Evolutionary conservation across 345 rosid genomes (phyloP).

Genomic region (Psidium friedrichsthalianum): DNA sequence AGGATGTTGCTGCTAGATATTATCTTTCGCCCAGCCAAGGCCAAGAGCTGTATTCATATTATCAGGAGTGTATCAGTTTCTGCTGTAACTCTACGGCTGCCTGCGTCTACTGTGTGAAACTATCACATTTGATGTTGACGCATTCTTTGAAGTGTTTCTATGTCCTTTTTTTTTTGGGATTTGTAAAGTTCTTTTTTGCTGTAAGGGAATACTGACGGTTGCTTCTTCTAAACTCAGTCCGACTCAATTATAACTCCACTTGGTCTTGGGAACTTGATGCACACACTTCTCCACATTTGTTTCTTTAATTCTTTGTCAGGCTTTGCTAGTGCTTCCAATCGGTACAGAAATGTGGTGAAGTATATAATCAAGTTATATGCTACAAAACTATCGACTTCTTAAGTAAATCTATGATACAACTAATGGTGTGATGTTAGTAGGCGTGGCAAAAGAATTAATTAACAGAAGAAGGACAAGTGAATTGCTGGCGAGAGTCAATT

Average conservation of each 20-base stretch:
- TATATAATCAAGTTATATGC: not conserved
- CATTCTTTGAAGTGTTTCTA: constrained; percentile 2
- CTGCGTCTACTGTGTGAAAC: constrained; percentile 54
- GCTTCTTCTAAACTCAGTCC: not conserved
- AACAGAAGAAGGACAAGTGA: not conserved
- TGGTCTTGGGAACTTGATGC: not conserved
- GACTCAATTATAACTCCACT: not conserved
- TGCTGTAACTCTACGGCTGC: constrained; percentile 70
- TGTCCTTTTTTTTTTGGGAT: not conserved
- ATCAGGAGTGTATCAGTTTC: constrained; percentile 84
- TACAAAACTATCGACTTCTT: not conserved
- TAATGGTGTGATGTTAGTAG: not conserved
- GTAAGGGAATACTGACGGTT: not conserved
- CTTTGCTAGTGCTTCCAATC: not conserved
- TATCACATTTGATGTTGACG: constrained; percentile 65
- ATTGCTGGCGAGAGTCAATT: not conserved
- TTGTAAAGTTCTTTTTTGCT: not conserved
- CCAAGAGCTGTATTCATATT: constrained; percentile 86
- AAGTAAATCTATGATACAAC: not conserved
- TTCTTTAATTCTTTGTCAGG: not conserved
- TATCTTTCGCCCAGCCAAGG: constrained; percentile 80
- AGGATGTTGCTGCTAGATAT: constrained; percentile 83
- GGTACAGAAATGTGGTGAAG: not conserved
- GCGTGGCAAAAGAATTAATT: not conserved
- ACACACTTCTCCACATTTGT: not conserved